Evolutionary conservation across 768 basidiomycete genomes (phyloP).

Genomic region (Pulveroboletus ravenelii): DNA sequence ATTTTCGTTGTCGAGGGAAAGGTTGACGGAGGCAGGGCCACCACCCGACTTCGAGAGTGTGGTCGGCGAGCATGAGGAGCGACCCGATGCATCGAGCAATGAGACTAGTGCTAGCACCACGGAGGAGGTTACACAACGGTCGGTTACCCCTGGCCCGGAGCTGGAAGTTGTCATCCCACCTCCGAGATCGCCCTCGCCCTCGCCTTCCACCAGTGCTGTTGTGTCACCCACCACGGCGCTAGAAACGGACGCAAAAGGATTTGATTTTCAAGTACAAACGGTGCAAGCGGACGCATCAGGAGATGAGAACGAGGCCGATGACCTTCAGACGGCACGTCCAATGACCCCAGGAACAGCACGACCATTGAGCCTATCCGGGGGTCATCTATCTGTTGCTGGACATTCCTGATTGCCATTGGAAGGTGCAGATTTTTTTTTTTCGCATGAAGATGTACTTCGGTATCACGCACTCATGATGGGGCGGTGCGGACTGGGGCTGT

Average conservation of each 20-base stretch:
- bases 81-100: not conserved
- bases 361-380: not conserved
- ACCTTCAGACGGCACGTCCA: conserved; percentile 11
- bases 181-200: conserved; percentile 1
- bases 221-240: conserved; percentile 13
- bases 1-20: conserved; percentile 45
- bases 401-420: not conserved
- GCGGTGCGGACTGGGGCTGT: not conserved
- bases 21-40: conserved; percentile 34
- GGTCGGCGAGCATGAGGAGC: not conserved
- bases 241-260: not conserved
- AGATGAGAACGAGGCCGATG: conserved; percentile 1
- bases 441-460: no score
- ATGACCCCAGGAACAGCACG: conserved; percentile 18
- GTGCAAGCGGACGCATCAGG: not conserved
- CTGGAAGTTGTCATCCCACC: not conserved
- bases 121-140: not conserved
- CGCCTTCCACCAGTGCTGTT: conserved; percentile 6
- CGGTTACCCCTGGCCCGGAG: not conserved
- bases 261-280: not conserved
- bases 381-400: not conserved
- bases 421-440: not conserved
- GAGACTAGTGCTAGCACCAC: not conserved
- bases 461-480: no score
- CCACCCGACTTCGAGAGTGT: conserved; percentile 49